Evolutionary conservation across 768 basidiomycete species (phyloP).

Genomic region (Dictyophora rubrovolvata): DNA sequence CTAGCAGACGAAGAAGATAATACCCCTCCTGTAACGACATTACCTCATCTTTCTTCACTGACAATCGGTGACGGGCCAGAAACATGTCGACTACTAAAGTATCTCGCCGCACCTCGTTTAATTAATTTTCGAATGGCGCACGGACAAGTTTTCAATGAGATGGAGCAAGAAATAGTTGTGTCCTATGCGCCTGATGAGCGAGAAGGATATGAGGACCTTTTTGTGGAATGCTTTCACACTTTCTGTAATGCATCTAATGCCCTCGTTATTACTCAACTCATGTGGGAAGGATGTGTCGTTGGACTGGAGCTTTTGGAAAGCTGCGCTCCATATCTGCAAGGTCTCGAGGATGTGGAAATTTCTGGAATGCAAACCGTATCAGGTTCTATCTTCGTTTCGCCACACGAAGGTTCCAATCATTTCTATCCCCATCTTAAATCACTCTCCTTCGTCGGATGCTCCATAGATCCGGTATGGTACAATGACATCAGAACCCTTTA

Average conservation of each 20-base stretch:
- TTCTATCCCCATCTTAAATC: neutral
- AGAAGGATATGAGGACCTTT: neutral
- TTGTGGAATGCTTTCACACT: neutral
- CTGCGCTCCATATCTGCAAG: neutral
- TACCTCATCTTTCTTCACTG: constrained; percentile 1
- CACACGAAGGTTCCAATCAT: neutral
- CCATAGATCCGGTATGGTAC: constrained; percentile 26
- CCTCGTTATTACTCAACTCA: neutral
- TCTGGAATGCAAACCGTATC: neutral
- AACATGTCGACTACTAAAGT: neutral
- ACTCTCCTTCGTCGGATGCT: constrained; percentile 25
- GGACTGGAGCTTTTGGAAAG: neutral
- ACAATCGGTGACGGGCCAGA: constrained; percentile 4
- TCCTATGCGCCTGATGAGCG: neutral
- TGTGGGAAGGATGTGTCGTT: neutral
- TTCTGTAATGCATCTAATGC: neutral
- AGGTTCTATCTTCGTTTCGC: neutral
- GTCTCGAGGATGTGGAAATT: neutral
- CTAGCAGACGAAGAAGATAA: neutral
- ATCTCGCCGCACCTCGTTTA: constrained; percentile 1
- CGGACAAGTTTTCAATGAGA: neutral
- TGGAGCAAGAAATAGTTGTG: neutral
- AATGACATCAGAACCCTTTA: constrained; percentile 39
- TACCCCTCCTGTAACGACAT: neutral
- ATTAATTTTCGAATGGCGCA: neutral